Evolutionary conservation across 495 filamentous ascomycete species (phyloP).

Genomic region (Neurospora terricola): DNA sequence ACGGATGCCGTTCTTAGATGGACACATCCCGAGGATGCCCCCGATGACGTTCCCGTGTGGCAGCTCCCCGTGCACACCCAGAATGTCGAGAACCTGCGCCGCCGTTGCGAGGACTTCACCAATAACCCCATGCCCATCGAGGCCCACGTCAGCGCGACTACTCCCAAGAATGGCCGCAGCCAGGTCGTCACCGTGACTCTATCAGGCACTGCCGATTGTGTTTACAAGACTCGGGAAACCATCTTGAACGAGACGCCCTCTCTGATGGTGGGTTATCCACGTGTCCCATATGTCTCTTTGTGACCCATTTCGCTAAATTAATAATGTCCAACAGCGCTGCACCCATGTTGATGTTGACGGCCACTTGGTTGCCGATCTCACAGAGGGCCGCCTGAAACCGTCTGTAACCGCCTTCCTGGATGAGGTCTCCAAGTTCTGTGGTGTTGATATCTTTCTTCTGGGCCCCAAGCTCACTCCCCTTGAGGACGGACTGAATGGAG

Average conservation of each 20-base stretch:
- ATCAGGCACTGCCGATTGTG: constrained; percentile 70
- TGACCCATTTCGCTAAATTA: constrained; percentile 9
- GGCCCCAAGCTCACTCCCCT: constrained; percentile 66
- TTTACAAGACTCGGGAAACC: constrained; percentile 72
- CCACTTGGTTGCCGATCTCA: constrained; percentile 71
- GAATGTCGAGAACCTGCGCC: constrained; percentile 69
- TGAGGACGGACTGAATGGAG: constrained; percentile 50
- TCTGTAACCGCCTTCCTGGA: constrained; percentile 75
- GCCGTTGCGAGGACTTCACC: constrained; percentile 67
- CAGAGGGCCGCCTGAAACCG: constrained; percentile 51
- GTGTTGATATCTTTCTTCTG: constrained; percentile 91
- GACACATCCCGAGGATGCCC: constrained; percentile 80
- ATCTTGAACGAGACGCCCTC: constrained; percentile 82
- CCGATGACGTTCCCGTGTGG: constrained; percentile 71
- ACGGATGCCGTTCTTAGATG: constrained; percentile 73
- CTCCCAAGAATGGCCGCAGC: constrained; percentile 64
- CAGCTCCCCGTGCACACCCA: constrained; percentile 79
- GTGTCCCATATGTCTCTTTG: not conserved
- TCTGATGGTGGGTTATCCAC: constrained; percentile 56
- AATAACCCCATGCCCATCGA: constrained; percentile 58
- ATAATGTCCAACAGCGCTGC: constrained; percentile 54
- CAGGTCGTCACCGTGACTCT: constrained; percentile 86
- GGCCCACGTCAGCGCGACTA: constrained; percentile 70
- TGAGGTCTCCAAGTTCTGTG: constrained; percentile 70
- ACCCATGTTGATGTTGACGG: constrained; percentile 87